Evolutionary conservation across 441 rosid genomes (phyloP).

Genomic region (Jatropha podagrica): DNA sequence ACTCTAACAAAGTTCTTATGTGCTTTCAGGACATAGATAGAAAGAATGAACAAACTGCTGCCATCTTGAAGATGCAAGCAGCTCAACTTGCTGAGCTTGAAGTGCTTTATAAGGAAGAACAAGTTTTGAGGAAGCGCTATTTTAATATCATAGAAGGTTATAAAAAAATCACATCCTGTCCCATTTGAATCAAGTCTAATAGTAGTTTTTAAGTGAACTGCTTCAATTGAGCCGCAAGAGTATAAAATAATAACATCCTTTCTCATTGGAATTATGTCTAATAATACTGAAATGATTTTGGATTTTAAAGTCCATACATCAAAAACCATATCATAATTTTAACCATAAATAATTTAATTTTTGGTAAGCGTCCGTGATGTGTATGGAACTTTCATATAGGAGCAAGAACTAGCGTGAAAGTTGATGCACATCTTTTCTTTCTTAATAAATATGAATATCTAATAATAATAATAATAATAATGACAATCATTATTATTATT

Average conservation of each 20-base stretch:
- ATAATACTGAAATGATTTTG: neutral
- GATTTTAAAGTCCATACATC: neutral
- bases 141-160: conserved; percentile 94
- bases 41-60: conserved; percentile 96
- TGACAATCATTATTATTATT: too few relatives aligned
- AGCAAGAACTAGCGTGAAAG: too few relatives aligned
- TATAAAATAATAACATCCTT: neutral
- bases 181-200: neutral
- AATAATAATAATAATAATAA: too few relatives aligned
- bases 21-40: conserved; percentile 83
- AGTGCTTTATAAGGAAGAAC: conserved; percentile 86
- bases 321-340: neutral
- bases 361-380: neutral
- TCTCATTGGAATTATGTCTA: too few relatives aligned
- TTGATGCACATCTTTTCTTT: too few relatives aligned
- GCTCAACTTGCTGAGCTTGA: conserved; percentile 91
- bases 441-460: too few relatives aligned
- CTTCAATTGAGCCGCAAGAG: neutral
- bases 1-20: conserved; percentile 18
- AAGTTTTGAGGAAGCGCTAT: conserved; percentile 77
- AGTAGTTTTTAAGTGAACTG: neutral
- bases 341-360: neutral
- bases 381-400: neutral
- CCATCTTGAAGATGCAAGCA: conserved; percentile 95
- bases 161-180: neutral